phyloP scores from a whole-genome alignment of 1,139 yeast genomes.

The Pichia inconspicua region DNA sequence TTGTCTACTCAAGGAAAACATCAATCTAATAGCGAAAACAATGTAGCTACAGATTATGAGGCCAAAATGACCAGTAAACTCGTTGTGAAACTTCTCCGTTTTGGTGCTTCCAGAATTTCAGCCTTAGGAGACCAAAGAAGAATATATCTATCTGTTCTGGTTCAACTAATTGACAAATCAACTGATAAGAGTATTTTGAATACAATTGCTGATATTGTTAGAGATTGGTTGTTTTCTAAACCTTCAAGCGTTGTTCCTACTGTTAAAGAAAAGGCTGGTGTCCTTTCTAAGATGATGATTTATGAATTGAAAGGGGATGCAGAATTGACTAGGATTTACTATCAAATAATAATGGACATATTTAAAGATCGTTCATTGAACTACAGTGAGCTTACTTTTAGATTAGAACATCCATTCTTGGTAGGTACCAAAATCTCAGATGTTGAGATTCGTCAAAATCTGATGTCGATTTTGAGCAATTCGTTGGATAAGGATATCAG shows the following conservation, averaged over 20 bases:
- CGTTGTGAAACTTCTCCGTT: slow-evolving; percentile 66
- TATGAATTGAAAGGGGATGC: slow-evolving; percentile 85
- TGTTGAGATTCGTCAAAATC: slow-evolving; percentile 62
- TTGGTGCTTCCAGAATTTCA: slow-evolving; percentile 75
- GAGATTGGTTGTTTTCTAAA: slow-evolving; percentile 83
- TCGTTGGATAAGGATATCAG: slow-evolving; percentile 75
- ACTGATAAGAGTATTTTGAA: slow-evolving; percentile 67
- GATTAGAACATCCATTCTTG: slow-evolving; percentile 95
- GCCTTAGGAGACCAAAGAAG: slow-evolving; percentile 89
- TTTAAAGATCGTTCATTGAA: slow-evolving; percentile 76
- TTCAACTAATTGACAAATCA: slow-evolving; percentile 86
- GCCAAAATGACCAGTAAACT: slow-evolving; percentile 72
- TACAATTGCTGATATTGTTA: slow-evolving; percentile 70
- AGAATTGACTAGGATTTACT: slow-evolving; percentile 70
- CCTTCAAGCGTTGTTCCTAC: slow-evolving; percentile 78
- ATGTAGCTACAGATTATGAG: slow-evolving; percentile 45
- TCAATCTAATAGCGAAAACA: slow-evolving; percentile 19
- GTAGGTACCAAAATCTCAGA: slow-evolving; percentile 87
- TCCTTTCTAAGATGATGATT: slow-evolving; percentile 87
- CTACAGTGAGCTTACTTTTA: slow-evolving; percentile 82
- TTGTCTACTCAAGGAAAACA: slow-evolving; percentile 42
- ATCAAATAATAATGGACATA: slow-evolving; percentile 78
- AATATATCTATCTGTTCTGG: slow-evolving; percentile 74
- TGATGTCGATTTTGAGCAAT: slow-evolving; percentile 73
- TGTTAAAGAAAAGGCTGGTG: slow-evolving; percentile 92